Percentiles rank a stretch among this genome's conserved stretches.
Evolutionary conservation across 495 filamentous ascomycete species (phyloP).

Genomic region (Hypoxylon cercidicola): DNA sequence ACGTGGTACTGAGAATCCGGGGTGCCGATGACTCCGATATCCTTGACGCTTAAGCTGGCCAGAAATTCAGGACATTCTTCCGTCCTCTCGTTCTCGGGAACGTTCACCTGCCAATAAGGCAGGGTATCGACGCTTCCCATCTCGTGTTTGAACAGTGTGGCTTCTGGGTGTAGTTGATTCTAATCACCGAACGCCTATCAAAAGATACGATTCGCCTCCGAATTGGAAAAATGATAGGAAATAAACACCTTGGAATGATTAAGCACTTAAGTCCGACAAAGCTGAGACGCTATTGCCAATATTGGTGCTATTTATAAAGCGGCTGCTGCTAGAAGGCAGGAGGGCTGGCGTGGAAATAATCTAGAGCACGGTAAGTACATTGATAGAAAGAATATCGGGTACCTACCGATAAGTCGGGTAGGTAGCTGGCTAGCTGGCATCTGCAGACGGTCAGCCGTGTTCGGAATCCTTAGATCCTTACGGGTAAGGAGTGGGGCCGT

Average conservation of each 20-base stretch:
- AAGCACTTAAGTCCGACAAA: not conserved
- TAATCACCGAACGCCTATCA: not conserved
- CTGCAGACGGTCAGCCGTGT: constrained; percentile 17
- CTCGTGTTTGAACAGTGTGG: constrained; percentile 1
- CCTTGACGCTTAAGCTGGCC: constrained; percentile 62
- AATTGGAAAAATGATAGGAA: not conserved
- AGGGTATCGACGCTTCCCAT: constrained; percentile 49
- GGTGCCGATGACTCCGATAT: constrained; percentile 70
- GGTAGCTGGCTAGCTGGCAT: constrained; percentile 7
- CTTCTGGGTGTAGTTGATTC: not conserved
- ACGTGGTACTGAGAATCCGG: constrained; percentile 68
- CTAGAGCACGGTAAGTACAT: constrained; percentile 18
- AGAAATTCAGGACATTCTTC: constrained; percentile 77
- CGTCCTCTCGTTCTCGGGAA: constrained; percentile 69
- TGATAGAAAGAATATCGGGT: constrained; percentile 12
- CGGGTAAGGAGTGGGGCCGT: constrained; percentile 1
- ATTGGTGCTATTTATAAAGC: constrained; percentile 17
- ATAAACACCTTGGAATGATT: not conserved
- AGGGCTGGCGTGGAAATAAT: constrained; percentile 9
- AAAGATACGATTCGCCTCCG: too few relatives aligned
- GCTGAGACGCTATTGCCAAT: constrained; percentile 33
- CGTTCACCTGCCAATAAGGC: constrained; percentile 85
- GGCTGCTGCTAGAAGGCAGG: not conserved
- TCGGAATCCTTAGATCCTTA: too few relatives aligned
- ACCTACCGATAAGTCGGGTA: too few relatives aligned